Evolutionary conservation across 2,329 filamentous ascomycete genomes (phyloP).

Genomic region (Saccharata proteae): DNA sequence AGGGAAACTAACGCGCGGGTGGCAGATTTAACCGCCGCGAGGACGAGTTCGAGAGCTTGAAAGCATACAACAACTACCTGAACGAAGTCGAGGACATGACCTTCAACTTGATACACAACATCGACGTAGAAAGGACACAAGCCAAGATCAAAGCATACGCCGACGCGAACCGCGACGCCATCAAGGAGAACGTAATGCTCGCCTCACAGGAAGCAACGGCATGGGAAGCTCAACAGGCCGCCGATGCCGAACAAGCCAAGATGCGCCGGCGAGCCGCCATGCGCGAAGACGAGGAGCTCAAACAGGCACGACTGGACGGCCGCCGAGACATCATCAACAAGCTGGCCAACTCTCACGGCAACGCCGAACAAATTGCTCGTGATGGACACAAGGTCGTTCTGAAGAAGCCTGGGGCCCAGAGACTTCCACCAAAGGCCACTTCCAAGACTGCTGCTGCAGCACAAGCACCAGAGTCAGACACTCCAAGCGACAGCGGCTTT

Average conservation of each 20-base stretch:
- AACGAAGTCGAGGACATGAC: conserved; percentile 85
- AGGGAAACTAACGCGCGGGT: conserved; percentile 7
- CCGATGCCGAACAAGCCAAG: conserved; percentile 55
- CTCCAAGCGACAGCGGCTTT: conserved; percentile 23
- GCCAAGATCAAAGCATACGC: conserved; percentile 56
- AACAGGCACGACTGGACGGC: conserved; percentile 51
- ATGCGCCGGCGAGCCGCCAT: conserved; percentile 51
- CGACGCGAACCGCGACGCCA: conserved; percentile 53
- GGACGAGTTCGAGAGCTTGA: conserved; percentile 78
- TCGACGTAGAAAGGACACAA: conserved; percentile 53
- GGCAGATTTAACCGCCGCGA: conserved; percentile 74
- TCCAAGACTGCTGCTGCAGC: conserved; percentile 9
- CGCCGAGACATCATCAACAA: conserved; percentile 58
- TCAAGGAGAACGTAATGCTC: conserved; percentile 35
- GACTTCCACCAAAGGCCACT: conserved; percentile 11
- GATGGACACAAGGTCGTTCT: conserved; percentile 50
- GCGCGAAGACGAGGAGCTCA: conserved; percentile 54
- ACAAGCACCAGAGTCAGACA: conserved; percentile 15
- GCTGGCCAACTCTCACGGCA: conserved; percentile 50
- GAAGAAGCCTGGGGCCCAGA: conserved; percentile 43
- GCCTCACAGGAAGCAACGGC: conserved; percentile 35
- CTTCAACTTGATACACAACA: conserved; percentile 69
- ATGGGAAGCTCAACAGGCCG: conserved; percentile 35
- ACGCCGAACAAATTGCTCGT: conserved; percentile 43
- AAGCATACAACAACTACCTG: conserved; percentile 86